A percentile compares a stretch with the other conserved stretches of the same genome.
phyloP scores from a whole-genome alignment of 2,329 filamentous ascomycete species.

The Exserohilum turcica region DNA sequence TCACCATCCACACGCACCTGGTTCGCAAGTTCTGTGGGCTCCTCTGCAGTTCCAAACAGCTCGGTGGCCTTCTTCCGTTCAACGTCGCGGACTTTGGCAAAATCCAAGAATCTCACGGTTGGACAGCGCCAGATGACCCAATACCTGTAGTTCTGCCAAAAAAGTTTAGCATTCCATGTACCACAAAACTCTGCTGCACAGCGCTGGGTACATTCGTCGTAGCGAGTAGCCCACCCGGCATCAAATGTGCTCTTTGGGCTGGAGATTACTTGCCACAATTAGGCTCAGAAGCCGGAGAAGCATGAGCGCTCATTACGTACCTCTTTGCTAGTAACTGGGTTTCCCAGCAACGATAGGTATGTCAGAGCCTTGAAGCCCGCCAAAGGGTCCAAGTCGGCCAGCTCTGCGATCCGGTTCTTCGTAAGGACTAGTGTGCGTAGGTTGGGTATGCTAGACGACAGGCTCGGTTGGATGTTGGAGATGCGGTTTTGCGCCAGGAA shows the following conservation, averaged over 20 bases:
- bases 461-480: conserved; percentile 74
- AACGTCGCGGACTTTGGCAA: conserved; percentile 83
- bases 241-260: conserved; percentile 4
- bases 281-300: conserved; percentile 13
- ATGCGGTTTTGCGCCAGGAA: conserved; percentile 90
- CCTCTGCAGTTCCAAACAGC: conserved; percentile 79
- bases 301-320: conserved; percentile 53
- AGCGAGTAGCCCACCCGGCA: not conserved
- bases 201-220: not conserved
- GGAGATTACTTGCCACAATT: conserved; percentile 24
- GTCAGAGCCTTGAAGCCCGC: conserved; percentile 70
- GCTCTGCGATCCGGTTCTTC: conserved; percentile 79
- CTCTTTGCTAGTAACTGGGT: conserved; percentile 91
- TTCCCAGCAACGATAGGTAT: conserved; percentile 81
- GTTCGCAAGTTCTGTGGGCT: conserved; percentile 77
- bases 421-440: conserved; percentile 81
- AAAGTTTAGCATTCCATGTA: conserved; percentile 12
- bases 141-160: conserved; percentile 78
- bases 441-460: conserved; percentile 78
- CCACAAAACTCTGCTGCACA: not conserved
- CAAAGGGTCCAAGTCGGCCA: conserved; percentile 87
- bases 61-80: conserved; percentile 78
- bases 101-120: conserved; percentile 87
- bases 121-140: conserved; percentile 91
- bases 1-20: conserved; percentile 7